phyloP scores from a whole-genome alignment of 208 protist species.

The Trypanosoma avium region DNA sequence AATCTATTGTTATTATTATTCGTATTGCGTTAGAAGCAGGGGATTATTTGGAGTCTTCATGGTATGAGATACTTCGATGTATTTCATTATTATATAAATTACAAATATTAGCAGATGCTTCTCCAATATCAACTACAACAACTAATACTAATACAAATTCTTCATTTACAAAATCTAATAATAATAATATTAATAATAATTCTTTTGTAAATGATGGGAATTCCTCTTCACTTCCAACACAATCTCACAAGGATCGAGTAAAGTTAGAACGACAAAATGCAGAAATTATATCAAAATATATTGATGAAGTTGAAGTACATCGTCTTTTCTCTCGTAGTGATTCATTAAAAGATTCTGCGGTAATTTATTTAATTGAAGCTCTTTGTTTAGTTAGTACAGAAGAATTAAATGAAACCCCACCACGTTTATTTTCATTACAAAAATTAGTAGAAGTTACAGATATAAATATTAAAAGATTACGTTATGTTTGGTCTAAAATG shows the following conservation, averaged over 20 bases:
- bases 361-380: conserved; percentile 76
- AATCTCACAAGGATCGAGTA: background rate
- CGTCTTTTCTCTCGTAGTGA: conserved; percentile 68
- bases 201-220: background rate
- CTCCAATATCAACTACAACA: background rate
- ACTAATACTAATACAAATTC: background rate
- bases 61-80: conserved; percentile 59
- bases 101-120: conserved; percentile 24
- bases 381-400: conserved; percentile 64
- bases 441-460: conserved; percentile 90
- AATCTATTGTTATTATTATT: conserved; percentile 73
- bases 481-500: conserved; percentile 84
- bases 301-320: conserved; percentile 70
- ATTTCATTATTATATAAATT: conserved; percentile 74
- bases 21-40: conserved; percentile 61
- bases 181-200: background rate
- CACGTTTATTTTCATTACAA: conserved; percentile 69
- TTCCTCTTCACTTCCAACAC: background rate
- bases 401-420: conserved; percentile 41
- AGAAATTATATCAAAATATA: conserved; percentile 31
- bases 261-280: conserved; percentile 40
- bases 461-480: conserved; percentile 86
- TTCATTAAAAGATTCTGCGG: conserved; percentile 42
- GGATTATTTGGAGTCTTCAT: conserved; percentile 61
- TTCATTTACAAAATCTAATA: background rate